Evolutionary conservation across 2,329 filamentous ascomycete species (phyloP).

Genomic region (Talaromyces marneffei): DNA sequence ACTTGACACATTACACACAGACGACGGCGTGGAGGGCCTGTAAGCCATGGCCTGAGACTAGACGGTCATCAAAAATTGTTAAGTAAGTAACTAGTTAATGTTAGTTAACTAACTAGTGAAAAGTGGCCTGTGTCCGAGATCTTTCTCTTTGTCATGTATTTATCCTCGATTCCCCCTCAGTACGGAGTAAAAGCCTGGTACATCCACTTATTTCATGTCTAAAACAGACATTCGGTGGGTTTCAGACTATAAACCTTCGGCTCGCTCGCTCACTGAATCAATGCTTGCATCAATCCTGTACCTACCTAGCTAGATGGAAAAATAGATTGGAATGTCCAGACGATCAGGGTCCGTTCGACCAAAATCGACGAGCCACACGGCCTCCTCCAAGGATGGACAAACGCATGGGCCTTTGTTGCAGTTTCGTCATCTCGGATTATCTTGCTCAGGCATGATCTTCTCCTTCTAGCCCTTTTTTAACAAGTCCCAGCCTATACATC

Average conservation of each 20-base stretch:
- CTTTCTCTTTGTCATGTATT: not conserved
- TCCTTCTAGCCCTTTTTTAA: not conserved
- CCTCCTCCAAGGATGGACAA: not conserved
- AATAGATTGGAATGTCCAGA: not conserved
- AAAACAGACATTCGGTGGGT: not conserved
- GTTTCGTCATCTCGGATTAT: slow-evolving; percentile 2
- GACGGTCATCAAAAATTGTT: not conserved
- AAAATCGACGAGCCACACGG: not conserved
- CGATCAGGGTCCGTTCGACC: not conserved
- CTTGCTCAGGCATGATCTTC: not conserved
- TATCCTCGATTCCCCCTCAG: not conserved
- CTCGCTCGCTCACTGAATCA: not conserved
- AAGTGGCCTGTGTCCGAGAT: not conserved
- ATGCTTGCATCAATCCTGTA: not conserved
- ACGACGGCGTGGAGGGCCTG: not conserved
- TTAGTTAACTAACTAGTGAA: too few relatives aligned
- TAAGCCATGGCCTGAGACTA: not conserved
- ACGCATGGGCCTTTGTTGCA: not conserved
- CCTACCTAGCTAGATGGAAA: not conserved
- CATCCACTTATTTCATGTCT: not conserved
- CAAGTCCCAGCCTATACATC: not conserved
- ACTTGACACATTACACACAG: slow-evolving; percentile 1
- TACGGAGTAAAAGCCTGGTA: not conserved
- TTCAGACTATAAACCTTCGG: not conserved
- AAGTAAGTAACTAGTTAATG: not conserved